phyloP scores from a whole-genome alignment of 805 yeast genomes.

The Metschnikowia lunata region DNA sequence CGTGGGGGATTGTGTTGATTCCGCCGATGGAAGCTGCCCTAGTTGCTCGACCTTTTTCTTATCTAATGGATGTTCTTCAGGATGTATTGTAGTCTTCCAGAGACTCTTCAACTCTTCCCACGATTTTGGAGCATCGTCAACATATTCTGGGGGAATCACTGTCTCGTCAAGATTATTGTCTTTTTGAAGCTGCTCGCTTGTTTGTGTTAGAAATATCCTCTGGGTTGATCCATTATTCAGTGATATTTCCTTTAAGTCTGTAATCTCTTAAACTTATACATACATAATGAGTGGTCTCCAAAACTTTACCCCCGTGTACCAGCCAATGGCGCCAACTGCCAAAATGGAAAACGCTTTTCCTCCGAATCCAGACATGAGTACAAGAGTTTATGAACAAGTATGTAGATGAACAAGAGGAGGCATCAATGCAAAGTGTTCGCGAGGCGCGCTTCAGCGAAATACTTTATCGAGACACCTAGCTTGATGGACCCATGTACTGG shows the following conservation, averaged over 20 bases:
- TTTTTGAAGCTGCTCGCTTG: slow-evolving; percentile 56
- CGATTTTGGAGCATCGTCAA: slow-evolving; percentile 31
- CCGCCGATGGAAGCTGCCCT: not conserved
- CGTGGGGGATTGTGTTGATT: too few relatives aligned
- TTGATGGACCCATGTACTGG: too few relatives aligned
- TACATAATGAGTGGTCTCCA: slow-evolving; percentile 72
- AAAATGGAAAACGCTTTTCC: slow-evolving; percentile 23
- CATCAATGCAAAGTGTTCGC: not conserved
- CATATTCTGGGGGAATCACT: slow-evolving; percentile 47
- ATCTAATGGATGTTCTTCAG: slow-evolving; percentile 13
- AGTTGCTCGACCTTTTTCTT: not conserved
- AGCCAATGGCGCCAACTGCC: slow-evolving; percentile 28
- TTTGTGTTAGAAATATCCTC: slow-evolving; percentile 2
- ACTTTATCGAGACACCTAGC: not conserved
- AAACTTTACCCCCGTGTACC: slow-evolving; percentile 55
- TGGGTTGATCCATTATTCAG: not conserved
- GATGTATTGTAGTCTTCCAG: slow-evolving; percentile 30
- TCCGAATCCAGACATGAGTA: slow-evolving; percentile 20
- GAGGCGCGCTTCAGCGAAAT: not conserved
- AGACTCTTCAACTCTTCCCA: slow-evolving; percentile 36
- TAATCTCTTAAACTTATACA: slow-evolving; percentile 22
- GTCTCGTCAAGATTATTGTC: slow-evolving; percentile 65
- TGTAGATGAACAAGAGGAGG: too few relatives aligned
- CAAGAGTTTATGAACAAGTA: too few relatives aligned
- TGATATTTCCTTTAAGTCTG: too few relatives aligned